These are phyloP conservation scores for Calonectria leucothoes DNA, from an alignment of 2,329 filamentous ascomycete species.

Conservation along the genomic window DNA sequence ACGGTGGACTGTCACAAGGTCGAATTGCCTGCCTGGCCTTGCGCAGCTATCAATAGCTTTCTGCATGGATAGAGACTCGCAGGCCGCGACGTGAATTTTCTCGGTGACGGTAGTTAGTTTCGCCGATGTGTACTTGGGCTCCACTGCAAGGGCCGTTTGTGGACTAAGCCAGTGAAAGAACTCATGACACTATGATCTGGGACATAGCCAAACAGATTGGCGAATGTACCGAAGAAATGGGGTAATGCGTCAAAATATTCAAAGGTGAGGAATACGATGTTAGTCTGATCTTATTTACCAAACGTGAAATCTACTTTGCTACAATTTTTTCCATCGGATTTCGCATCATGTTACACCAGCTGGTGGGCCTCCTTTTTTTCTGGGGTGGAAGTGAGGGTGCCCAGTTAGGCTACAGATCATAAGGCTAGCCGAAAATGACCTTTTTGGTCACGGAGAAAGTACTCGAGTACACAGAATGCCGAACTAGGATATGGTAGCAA, in stretches of 20 bases:
- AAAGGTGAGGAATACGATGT: background rate
- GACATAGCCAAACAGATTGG: background rate
- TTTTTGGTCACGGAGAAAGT: background rate
- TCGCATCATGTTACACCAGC: background rate
- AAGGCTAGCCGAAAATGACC: slow-evolving; percentile 1
- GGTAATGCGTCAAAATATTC: background rate
- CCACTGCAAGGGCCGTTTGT: background rate
- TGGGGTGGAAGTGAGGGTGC: background rate
- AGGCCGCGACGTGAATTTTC: slow-evolving; percentile 34
- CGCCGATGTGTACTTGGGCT: slow-evolving; percentile 31
- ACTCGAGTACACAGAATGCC: background rate
- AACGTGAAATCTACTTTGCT: background rate
- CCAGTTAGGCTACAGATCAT: background rate
- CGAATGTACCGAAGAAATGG: background rate
- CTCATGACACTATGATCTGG: background rate
- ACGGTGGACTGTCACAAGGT: background rate
- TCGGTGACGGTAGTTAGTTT: slow-evolving; percentile 43
- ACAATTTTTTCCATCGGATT: background rate
- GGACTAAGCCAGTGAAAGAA: background rate
- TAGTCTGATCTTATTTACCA: background rate
- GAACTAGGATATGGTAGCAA: background rate
- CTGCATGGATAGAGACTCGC: background rate
- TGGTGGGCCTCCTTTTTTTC: background rate
- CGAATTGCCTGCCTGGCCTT: slow-evolving; percentile 3
- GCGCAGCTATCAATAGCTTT: slow-evolving; percentile 17